Base-by-base conservation (phyloP, 176 grass and related monocot species). In the Eragrostis nindensis region DNA sequence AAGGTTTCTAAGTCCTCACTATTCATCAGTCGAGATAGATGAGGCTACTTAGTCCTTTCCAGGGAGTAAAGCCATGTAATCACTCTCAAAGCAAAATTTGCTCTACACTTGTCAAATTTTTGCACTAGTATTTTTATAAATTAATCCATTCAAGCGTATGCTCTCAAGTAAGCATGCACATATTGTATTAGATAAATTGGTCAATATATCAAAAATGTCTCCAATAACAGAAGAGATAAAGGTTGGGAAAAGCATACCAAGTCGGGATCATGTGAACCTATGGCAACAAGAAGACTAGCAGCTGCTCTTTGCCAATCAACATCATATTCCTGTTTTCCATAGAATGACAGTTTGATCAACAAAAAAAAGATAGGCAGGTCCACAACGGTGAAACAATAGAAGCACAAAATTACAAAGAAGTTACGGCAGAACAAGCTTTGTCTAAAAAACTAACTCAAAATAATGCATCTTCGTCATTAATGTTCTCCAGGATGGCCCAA, bases 281-380 rank as follows among this genome's bases (percentile, higher is more conserved):
- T 89, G 39, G 95, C 86, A 91, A 94, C 95, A 62, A 98, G 92
- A 72, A 98, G 87, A 91, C 82, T 80, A 68, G 90, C 90, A 50
- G 90, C 95, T 56, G 95, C 92, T 81, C 88, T 94, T 90, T 98
- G 95, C 95, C 95, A 98, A 83, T 94, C 95, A 86, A 74, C 80
- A 89, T 91, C 94, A 53, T 94, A 89, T 26, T 98, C 95, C 95
- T 98, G 62, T 73, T 69, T 0, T 39, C 22, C 72, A 81, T 22
- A 87, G 25, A 85, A 87, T 26, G 89, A 41, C 2, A 48, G 62
- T 77, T 29, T 71, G 14, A 80, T 86, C 59, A 89, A 27, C 14
- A 61, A 76, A 64, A 67, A 8, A 75, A 43, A 68, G 9, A 64
- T 76, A 76, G 21, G 38, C 32, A 69, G 52, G 53, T 53, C n/a